A percentile compares a stretch with the other conserved stretches of the same genome.
Conservation (phyloP, 2,329 filamentous ascomycete species). For the Colletotrichum sp. region DNA sequence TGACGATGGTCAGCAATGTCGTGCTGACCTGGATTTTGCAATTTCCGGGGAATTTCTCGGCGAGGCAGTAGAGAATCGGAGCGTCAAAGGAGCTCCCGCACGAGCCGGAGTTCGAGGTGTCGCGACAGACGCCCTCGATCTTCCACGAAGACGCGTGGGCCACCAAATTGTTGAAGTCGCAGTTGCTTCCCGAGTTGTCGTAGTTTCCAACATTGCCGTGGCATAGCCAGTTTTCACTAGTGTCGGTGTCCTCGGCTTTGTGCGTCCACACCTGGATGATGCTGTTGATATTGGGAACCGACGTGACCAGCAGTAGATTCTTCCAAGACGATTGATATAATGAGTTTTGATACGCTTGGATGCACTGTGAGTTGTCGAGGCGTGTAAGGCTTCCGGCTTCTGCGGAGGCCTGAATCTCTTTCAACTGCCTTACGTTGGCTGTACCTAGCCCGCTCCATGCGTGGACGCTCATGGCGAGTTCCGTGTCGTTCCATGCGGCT, state of each 20-base stretch:
- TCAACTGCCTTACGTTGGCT: neutral
- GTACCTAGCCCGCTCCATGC: neutral
- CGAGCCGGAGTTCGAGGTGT: neutral
- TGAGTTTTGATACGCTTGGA: neutral
- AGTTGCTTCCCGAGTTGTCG: neutral
- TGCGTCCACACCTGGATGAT: neutral
- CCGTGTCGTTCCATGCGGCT: neutral
- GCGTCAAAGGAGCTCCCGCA: neutral
- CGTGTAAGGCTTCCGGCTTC: neutral
- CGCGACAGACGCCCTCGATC: neutral
- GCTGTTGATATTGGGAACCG: neutral
- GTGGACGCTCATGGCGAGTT: neutral
- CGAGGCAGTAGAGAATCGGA: neutral
- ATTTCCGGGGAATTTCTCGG: neutral
- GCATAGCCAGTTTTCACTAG: neutral
- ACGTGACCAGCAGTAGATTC: neutral
- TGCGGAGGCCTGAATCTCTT: neutral
- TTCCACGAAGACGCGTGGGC: neutral
- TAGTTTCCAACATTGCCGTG: neutral
- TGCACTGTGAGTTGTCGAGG: neutral
- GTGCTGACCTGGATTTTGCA: neutral
- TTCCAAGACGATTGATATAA: neutral
- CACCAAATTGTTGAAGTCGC: neutral
- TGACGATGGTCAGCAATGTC: neutral
- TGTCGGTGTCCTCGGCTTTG: neutral